phyloP scores from a whole-genome alignment of 2,329 filamentous ascomycete species.

The Colletotrichum eremochloae region DNA sequence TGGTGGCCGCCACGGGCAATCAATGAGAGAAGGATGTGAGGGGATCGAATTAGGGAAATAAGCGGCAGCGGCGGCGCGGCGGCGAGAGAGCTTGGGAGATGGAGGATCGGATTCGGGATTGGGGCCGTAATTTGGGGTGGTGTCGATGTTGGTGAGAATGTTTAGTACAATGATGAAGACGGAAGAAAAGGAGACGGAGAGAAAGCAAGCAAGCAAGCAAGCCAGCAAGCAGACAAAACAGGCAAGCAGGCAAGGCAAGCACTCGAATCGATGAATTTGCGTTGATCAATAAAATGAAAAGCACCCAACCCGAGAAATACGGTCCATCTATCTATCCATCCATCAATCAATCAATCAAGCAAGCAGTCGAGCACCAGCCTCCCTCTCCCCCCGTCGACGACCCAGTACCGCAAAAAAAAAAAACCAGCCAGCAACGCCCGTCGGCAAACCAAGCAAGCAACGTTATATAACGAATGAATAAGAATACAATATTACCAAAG shows the following conservation, averaged over 20 bases:
- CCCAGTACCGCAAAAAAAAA: neutral
- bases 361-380: conserved; percentile 17
- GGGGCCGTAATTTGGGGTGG: neutral
- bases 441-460: neutral
- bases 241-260: neutral
- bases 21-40: neutral
- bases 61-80: conserved; percentile 5
- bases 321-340: neutral
- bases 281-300: conserved; percentile 27
- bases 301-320: conserved; percentile 20
- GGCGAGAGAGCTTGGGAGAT: neutral
- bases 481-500: neutral
- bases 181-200: neutral
- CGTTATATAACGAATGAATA: neutral
- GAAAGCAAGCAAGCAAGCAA: neutral
- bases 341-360: conserved; percentile 16
- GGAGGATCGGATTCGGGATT: neutral
- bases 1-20: conserved; percentile 20
- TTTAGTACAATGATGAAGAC: neutral
- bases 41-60: neutral
- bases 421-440: neutral
- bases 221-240: conserved; percentile 1
- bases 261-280: conserved; percentile 22
- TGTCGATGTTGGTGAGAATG: neutral
- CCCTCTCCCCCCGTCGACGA: neutral